Evolutionary conservation across 176 grass and related monocot genomes (phyloP), one percentile per base, ranked within the genome.

Genomic region (Eleusine indica): DNA sequence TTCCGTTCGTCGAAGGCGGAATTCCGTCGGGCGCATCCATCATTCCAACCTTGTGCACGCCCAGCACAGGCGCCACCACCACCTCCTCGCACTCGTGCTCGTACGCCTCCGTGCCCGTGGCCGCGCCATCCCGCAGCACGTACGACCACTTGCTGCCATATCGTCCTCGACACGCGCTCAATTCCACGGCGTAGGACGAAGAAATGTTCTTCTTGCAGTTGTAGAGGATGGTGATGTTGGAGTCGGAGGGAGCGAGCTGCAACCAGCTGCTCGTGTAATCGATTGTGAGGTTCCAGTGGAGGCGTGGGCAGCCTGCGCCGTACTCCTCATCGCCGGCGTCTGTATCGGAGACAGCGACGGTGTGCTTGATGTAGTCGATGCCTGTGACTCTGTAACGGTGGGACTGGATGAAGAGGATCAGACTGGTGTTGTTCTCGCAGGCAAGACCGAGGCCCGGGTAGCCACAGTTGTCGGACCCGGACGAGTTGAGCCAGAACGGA

Each of bases 211-310:
- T 82, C 10, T 7, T 78, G 83, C 88, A 90, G 68, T 67, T 73
- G 73, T 90, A 86, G 58, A 90, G 68, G 88, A 90, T 42, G 79
- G 88, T 82, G 88, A 90, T 42, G 79, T 73, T 86, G 48, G 88
- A 68, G 11, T 74, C 77, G 0, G 25, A 81, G 19, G 2, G 1
- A 0, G 78, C 38, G 51, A 82, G 51, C 15, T 41, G 48, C 73
- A 90, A 67, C 73, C n/a, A 16, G 11, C 19, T 80, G 51, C 3
- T 49, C 1, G 37, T 0, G 80, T 1, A 3, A 56, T 81, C 77
- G 78, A 86, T 73, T 78, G 57, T 86, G 56, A 90, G 79, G 66
- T 90, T 90, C 78, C 25, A n/a, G 46, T 66, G 78, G 13, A 90
- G 77, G 11, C 48, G 83, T 11, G 88, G 88, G 88, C 88, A 89